Evolutionary conservation across 805 yeast species (phyloP).

Genomic region (Wickerhamiella kazuoi): DNA sequence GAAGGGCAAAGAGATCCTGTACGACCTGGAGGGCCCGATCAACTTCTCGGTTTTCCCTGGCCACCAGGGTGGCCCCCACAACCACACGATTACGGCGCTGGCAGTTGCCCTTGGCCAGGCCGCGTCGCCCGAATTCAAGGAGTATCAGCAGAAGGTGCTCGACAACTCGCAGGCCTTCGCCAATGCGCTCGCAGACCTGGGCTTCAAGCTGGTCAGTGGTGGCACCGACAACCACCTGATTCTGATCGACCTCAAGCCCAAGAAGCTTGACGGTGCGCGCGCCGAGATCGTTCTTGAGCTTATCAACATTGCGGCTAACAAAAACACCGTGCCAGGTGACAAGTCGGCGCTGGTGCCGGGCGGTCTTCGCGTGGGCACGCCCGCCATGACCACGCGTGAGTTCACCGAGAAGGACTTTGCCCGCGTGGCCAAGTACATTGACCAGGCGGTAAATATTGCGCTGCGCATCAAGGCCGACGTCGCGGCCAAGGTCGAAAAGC

Average conservation of each 20-base stretch:
- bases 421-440: constrained; percentile 63
- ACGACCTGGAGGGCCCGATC: constrained; percentile 79
- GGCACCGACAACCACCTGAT: constrained; percentile 95
- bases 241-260: constrained; percentile 61
- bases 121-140: constrained; percentile 66
- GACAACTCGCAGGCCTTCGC: constrained; percentile 70
- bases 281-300: constrained; percentile 78
- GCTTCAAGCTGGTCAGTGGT: constrained; percentile 65
- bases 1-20: constrained; percentile 71
- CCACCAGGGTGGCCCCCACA: constrained; percentile 99
- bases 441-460: constrained; percentile 58
- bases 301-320: constrained; percentile 85
- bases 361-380: constrained; percentile 93
- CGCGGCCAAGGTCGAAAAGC: constrained; percentile 38
- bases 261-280: constrained; percentile 84
- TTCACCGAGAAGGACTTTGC: constrained; percentile 62
- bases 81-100: constrained; percentile 90
- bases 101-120: constrained; percentile 94
- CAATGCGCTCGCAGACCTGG: constrained; percentile 40
- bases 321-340: constrained; percentile 94
- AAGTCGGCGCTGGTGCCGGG: constrained; percentile 90
- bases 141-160: constrained; percentile 70
- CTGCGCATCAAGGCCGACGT: constrained; percentile 46
- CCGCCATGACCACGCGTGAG: constrained; percentile 97
- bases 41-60: constrained; percentile 98